Percentiles rank a stretch among this genome's conserved stretches.
phyloP scores from a whole-genome alignment of 257 asterid genomes.

The Ocimum tenuiflorum region DNA sequence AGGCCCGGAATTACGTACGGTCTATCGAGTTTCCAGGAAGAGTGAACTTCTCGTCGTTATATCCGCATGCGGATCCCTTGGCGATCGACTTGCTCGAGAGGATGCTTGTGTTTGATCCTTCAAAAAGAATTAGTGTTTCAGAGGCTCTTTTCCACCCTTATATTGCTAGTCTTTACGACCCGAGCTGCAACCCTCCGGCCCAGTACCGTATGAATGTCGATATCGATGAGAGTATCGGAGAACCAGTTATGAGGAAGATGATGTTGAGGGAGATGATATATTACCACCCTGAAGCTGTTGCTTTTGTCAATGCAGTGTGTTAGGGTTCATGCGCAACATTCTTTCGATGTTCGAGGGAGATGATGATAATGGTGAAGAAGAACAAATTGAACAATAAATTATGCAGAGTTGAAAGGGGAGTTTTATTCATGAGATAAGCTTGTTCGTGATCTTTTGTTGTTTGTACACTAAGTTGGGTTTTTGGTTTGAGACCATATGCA shows the following conservation, averaged over 20 bases:
- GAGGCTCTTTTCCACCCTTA: slow-evolving; percentile 43
- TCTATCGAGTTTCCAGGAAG: slow-evolving; percentile 18
- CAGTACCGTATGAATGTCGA: slow-evolving; percentile 28
- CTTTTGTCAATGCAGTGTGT: slow-evolving; percentile 15
- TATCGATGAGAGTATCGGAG: slow-evolving; percentile 35
- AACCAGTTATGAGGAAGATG: slow-evolving; percentile 35
- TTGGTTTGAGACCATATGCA: background rate
- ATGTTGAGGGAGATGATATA: slow-evolving; percentile 36
- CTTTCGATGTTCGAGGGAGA: background rate
- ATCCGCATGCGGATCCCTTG: slow-evolving; percentile 33
- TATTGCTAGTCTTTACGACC: slow-evolving; percentile 31
- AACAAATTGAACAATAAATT: background rate
- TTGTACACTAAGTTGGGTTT: background rate
- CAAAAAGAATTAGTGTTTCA: slow-evolving; percentile 31
- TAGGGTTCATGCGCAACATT: background rate
- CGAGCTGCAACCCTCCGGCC: slow-evolving; percentile 32
- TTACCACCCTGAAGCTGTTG: slow-evolving; percentile 38
- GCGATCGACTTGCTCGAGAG: slow-evolving; percentile 33
- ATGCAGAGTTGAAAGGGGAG: background rate
- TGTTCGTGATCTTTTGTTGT: background rate
- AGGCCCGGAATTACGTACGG: slow-evolving; percentile 21
- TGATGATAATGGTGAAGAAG: background rate
- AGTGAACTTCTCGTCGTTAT: slow-evolving; percentile 21
- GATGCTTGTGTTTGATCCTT: slow-evolving; percentile 44
- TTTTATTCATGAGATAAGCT: background rate